Percentiles rank a stretch among this genome's conserved stretches.
Conservation (phyloP, 2,329 filamentous ascomycete genomes). For the Cordyceps tenuipes region DNA sequence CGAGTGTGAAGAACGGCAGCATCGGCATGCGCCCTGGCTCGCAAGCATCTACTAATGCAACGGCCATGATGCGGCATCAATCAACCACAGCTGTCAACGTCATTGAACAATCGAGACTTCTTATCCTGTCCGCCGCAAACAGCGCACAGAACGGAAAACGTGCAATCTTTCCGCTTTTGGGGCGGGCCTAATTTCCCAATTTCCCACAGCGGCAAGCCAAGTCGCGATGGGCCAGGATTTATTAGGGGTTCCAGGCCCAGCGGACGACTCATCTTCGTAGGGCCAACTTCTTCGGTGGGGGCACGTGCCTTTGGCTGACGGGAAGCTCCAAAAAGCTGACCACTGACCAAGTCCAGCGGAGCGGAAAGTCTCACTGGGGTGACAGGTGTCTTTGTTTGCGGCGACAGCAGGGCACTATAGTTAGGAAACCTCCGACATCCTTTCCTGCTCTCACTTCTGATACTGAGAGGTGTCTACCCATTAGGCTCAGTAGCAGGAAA, state of each 20-base stretch:
- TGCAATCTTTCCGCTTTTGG: slow-evolving; percentile 6
- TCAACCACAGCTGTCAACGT: neutral
- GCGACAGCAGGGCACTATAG: no score
- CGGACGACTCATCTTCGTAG: no score
- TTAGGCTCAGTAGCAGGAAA: no score
- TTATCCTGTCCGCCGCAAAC: slow-evolving; percentile 2
- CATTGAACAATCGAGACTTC: neutral
- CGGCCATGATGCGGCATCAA: neutral
- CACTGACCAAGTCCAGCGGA: no score
- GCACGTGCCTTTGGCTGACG: no score
- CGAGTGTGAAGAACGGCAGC: neutral
- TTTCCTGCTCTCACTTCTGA: no score
- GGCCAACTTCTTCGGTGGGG: no score
- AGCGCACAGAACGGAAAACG: neutral
- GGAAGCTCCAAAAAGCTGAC: no score
- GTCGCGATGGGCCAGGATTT: neutral
- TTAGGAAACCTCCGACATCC: no score
- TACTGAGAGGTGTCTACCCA: no score
- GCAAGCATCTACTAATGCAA: neutral
- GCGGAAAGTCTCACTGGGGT: no score
- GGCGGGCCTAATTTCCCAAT: neutral
- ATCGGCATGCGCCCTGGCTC: neutral
- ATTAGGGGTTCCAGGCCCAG: neutral
- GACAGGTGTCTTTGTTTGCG: no score
- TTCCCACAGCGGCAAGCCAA: neutral